Evolutionary conservation across 2,329 filamentous ascomycete species (phyloP), one percentile per base, ranked within the genome.

Genomic region (Botrytis squamosa): DNA sequence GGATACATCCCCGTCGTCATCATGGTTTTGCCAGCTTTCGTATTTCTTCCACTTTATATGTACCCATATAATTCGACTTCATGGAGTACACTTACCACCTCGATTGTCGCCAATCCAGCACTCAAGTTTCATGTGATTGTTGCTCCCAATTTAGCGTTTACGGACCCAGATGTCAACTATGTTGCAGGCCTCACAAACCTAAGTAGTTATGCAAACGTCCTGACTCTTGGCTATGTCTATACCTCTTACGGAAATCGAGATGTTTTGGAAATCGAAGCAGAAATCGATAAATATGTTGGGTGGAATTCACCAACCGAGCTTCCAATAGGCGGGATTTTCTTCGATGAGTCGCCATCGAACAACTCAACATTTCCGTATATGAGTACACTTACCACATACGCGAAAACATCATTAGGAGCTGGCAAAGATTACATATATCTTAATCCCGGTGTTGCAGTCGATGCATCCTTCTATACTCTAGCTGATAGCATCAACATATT

Each of bases 141-240:
- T 55, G 75, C 76, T 7, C 76, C 77, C 44, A 68, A 55, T 38
- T 74, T 77, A 52, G 63, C 74, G 22, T 59, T 59, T 49, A 62
- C 59, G 44, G 44, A 57, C 16, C 77, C 77, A 20, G 77, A 79
- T 59, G 18, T 44, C 16, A 79, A 78, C 38, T 79, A 78, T 49
- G 70, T 76, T 57, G 68, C 64, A 60, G 75, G 74, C n/a, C 73
- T 79, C 20, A 52, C 73, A 49, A 71, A 62, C 1, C 49, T 79
- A 42, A 79, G 78, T 64, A 79, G 71, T 44, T 74, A 73, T 55
- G 66, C 77, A 7, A 82, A 80, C 22, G 81, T 83, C 20, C 77
- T 80, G 0, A 80, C 82, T 7, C 75, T 85, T 25, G 84, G 84
- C 22, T 85, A 85, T 74, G 81, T 85, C 40, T 79, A 80, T 10